Percentiles rank a stretch among this genome's conserved stretches.
Conservation (phyloP, 176 grass and related monocot species). For the Avena atlantica region DNA sequence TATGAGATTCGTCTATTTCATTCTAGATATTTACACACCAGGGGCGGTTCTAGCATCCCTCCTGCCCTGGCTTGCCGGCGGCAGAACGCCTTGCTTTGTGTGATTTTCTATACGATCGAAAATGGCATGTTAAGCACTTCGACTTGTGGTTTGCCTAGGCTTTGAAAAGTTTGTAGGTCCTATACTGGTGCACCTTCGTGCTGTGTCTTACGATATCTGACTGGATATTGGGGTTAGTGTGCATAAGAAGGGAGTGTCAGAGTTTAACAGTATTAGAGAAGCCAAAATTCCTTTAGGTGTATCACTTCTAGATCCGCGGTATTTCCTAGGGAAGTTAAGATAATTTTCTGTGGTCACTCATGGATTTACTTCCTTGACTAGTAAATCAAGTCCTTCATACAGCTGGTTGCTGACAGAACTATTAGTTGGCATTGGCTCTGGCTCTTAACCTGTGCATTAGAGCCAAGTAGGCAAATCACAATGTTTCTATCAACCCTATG, state of each 20-base stretch:
- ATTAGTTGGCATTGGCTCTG: constrained; percentile 49
- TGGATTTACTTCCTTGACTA: constrained; percentile 36
- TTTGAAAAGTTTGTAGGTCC: too few relatives aligned
- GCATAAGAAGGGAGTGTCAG: not conserved
- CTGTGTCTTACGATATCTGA: not conserved
- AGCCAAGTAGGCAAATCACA: constrained; percentile 45
- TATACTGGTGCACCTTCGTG: too few relatives aligned
- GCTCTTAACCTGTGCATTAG: constrained; percentile 46
- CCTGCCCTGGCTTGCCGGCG: too few relatives aligned
- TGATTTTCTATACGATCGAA: too few relatives aligned
- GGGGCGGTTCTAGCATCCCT: too few relatives aligned
- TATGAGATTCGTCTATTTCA: not conserved
- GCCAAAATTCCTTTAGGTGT: not conserved
- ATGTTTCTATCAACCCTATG: constrained; percentile 48
- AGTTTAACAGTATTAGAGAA: constrained; percentile 11
- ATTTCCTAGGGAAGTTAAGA: constrained; percentile 20
- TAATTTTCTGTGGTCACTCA: constrained; percentile 2
- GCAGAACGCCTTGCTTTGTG: too few relatives aligned
- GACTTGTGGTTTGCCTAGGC: too few relatives aligned
- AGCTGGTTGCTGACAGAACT: constrained; percentile 41
- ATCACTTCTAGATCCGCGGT: constrained; percentile 5
- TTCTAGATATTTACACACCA: not conserved
- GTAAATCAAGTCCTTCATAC: constrained; percentile 9
- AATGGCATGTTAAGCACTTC: too few relatives aligned
- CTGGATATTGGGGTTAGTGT: not conserved